Percentiles rank a stretch among this genome's conserved stretches.
Conservation (phyloP, 768 basidiomycete genomes). For the Mycena indigotica region DNA sequence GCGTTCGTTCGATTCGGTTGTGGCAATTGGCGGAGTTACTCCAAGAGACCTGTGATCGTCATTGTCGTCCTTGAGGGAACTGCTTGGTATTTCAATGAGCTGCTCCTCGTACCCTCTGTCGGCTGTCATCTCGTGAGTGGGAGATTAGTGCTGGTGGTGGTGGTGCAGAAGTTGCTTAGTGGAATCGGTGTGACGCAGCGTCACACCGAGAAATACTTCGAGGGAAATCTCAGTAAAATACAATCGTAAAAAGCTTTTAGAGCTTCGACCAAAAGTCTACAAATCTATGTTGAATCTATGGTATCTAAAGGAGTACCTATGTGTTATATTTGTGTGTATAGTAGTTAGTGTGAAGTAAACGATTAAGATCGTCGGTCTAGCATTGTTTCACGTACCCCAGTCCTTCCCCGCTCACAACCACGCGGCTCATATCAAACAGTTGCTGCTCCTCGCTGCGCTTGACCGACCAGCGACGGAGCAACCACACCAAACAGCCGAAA, state of each 20-base stretch:
- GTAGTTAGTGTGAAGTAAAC: no score
- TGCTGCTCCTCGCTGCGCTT: constrained; percentile 30
- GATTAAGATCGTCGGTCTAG: no score
- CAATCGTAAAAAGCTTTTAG: no score
- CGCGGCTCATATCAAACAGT: constrained; percentile 26
- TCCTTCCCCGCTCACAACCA: constrained; percentile 14
- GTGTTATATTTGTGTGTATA: no score
- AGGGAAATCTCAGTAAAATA: no score
- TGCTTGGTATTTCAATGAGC: constrained; percentile 8
- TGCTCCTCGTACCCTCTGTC: constrained; percentile 40
- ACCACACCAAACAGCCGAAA: constrained; percentile 45
- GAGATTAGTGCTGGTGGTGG: background rate
- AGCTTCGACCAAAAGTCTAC: no score
- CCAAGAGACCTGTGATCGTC: constrained; percentile 61
- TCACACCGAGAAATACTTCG: no score
- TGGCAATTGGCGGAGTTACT: constrained; percentile 86
- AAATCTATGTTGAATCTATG: no score
- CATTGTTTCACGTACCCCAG: background rate
- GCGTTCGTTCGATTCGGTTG: constrained; percentile 67
- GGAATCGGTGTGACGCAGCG: no score
- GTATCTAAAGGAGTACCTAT: no score
- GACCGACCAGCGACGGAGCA: constrained; percentile 51
- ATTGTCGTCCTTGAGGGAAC: constrained; percentile 6
- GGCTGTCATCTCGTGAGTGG: constrained; percentile 37
- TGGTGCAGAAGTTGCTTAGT: constrained; percentile 4